Evolutionary conservation across 2,329 filamentous ascomycete species (phyloP), one percentile per base, ranked within the genome.

Genomic region (Aspergillus tamarii): DNA sequence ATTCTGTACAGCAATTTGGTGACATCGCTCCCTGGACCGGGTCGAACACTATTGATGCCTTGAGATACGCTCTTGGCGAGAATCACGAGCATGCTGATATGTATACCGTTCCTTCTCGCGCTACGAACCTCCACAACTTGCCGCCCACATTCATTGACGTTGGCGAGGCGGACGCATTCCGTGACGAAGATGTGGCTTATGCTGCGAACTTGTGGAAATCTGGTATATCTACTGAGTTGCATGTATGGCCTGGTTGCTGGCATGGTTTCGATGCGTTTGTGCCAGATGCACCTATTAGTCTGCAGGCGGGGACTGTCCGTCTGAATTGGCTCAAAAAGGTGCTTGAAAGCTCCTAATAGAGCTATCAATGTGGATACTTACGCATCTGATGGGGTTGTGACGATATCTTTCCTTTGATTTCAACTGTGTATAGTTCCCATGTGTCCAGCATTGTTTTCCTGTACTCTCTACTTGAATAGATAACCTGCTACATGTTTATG

Each of bases 31-130:
- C 64, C 2, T 63, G 50, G 65, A 60, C 28, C 12, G 21, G 28
- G 16, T 19, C 11, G 26, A 46, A 50, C 10, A 39, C 26, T 28
- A 4, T 54, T 2, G 23, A 34, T 19, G 56, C 36, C 34, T 9
- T 26, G 48, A 21, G 45, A 9, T 62, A 46, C n/a, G 64, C 48
- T 5, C 39, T 63, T 2, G 60, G 62, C 0, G 21, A 34, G 32
- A 57, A 85, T 72, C 63, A 60, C 1, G 45, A 60, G 30, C 6
- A 56, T 8, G 57, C 46, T 2, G 39, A 28, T 46, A 65, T 61
- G n/a, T 67, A 65, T 41, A 63, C 63, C 2, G 34, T 60, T 10
- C 65, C 65, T 5, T 54, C 61, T 28, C 41, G 55, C 16, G 60
- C 61, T 12, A 54, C 34, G 9, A 32, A 60, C n/a, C 39, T 67